These are phyloP conservation scores for Populus simonii DNA, from an alignment of 345 rosid species.

Conservation along the genomic window DNA sequence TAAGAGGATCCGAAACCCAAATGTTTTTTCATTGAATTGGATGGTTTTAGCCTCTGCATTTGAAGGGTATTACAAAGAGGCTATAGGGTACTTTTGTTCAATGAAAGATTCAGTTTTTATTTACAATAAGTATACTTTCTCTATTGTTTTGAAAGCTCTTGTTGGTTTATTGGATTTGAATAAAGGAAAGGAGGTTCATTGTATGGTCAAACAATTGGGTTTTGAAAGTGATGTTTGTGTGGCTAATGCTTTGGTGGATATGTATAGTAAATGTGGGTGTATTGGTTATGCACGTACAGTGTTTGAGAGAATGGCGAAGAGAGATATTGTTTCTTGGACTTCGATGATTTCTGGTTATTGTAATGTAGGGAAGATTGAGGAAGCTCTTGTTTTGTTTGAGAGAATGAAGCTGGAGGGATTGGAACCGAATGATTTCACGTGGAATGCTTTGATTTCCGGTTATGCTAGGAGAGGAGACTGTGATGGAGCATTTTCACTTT, in stretches of 20 bases:
- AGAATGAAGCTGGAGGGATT: slow-evolving; percentile 44
- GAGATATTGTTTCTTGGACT: slow-evolving; percentile 49
- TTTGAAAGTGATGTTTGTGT: slow-evolving; percentile 25
- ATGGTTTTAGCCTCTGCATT: slow-evolving; percentile 42
- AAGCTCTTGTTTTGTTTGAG: slow-evolving; percentile 34
- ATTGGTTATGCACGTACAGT: slow-evolving; percentile 32
- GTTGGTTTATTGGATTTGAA: slow-evolving; percentile 43
- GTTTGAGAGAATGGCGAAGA: slow-evolving; percentile 33
- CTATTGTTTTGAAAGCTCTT: slow-evolving; percentile 44
- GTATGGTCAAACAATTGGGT: slow-evolving; percentile 22
- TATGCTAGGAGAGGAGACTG: slow-evolving; percentile 43
- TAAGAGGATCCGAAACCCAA: slow-evolving; percentile 25
- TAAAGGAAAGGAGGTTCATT: slow-evolving; percentile 45
- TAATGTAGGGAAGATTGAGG: slow-evolving; percentile 29
- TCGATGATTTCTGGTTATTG: slow-evolving; percentile 50
- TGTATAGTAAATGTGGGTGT: slow-evolving; percentile 40
- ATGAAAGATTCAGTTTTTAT: slow-evolving; percentile 25
- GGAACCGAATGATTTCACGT: slow-evolving; percentile 43
- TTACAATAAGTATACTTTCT: slow-evolving; percentile 43
- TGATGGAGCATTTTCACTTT: slow-evolving; percentile 22
- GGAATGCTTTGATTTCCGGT: slow-evolving; percentile 42
- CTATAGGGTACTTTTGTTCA: slow-evolving; percentile 37
- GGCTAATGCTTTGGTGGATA: slow-evolving; percentile 40
- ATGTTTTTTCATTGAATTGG: slow-evolving; percentile 45
- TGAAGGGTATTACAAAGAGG: slow-evolving; percentile 34